Base-by-base conservation (phyloP, 306 rosid genomes). In the Purshia tridentata region DNA sequence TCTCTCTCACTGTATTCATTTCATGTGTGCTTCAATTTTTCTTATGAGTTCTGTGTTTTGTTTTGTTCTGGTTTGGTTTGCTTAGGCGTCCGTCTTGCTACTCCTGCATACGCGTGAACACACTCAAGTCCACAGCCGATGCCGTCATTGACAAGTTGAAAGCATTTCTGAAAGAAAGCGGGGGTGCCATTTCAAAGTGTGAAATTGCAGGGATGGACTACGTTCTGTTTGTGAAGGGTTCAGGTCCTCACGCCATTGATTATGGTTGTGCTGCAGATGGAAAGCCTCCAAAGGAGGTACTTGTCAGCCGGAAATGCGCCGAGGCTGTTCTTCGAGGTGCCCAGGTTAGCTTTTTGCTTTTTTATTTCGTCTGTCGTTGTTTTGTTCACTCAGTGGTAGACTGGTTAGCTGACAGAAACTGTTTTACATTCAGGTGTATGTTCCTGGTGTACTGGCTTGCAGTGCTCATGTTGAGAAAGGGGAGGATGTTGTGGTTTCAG, bases 251-350 rank as follows among this genome's bases (percentile, higher is more conserved):
- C 67, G 15, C 69, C 23, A 81, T 94, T 76, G 85, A 85, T 78
- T 94, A 94, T 53, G 89, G 83, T 35, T 68, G 69, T 84, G 84
- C 12, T 78, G 85, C 18, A 37, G 80, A 69, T 83, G 81, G 84
- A 48, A 80, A 65, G 75, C 84, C 88, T 77, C 91, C 92, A 4
- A 94, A 94, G 76, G 98, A 91, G 84, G 81, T 94, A 19, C 84
- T 89, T 72, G 97, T 94, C 69, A 94, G 96, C 67, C 82, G 98
- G 75, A 94, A 94, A 71, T 94, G 98, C 73, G 97, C 96, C 12
- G 97, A 94, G 86, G 98, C 97, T 0, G 98, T 94, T 86, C 97
- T 94, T 66, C 91, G 95, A 1, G 98, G 96, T 22, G 96, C 98
- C 78, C 97, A 94, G 98, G 98, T 94, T 63, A 57, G 70, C 53